Percentiles rank a stretch among this genome's conserved stretches.
These are phyloP conservation scores for Gaertneriomyces semiglobifer DNA, from an alignment of 192 early-diverging fungal species.

Conservation along the genomic window DNA sequence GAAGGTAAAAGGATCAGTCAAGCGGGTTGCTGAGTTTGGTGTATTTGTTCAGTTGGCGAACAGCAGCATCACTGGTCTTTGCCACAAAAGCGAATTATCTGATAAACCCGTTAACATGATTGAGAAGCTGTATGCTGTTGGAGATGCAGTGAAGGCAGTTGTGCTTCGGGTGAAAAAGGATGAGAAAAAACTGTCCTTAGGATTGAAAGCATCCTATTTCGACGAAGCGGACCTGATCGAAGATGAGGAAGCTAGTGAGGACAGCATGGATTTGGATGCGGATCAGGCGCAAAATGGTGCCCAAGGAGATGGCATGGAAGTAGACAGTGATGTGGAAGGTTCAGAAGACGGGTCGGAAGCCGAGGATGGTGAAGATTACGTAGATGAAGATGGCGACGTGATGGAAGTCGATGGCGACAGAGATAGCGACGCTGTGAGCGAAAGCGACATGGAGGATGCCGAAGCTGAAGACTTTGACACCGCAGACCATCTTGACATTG, in stretches of 20 bases:
- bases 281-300: conserved; percentile 34
- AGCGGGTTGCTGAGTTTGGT: conserved; percentile 68
- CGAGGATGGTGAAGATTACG: conserved; percentile 48
- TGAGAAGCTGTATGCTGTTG: conserved; percentile 71
- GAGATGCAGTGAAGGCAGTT: conserved; percentile 78
- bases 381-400: conserved; percentile 33
- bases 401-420: conserved; percentile 48
- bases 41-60: conserved; percentile 80
- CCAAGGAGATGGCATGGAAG: conserved; percentile 35
- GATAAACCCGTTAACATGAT: conserved; percentile 73
- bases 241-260: conserved; percentile 27
- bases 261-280: conserved; percentile 35
- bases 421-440: conserved; percentile 22
- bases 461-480: conserved; percentile 32
- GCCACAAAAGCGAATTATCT: conserved; percentile 76
- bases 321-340: conserved; percentile 49
- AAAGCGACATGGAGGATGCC: conserved; percentile 33
- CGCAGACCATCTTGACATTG: conserved; percentile 29
- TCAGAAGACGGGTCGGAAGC: conserved; percentile 31
- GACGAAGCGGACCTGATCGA: conserved; percentile 52
- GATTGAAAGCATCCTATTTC: conserved; percentile 86
- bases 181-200: conserved; percentile 68
- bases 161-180: conserved; percentile 70
- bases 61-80: conserved; percentile 73
- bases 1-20: conserved; percentile 76